Evolutionary conservation across 495 filamentous ascomycete species (phyloP), one percentile per base, ranked within the genome.

Genomic region (Aspergillus campestris): DNA sequence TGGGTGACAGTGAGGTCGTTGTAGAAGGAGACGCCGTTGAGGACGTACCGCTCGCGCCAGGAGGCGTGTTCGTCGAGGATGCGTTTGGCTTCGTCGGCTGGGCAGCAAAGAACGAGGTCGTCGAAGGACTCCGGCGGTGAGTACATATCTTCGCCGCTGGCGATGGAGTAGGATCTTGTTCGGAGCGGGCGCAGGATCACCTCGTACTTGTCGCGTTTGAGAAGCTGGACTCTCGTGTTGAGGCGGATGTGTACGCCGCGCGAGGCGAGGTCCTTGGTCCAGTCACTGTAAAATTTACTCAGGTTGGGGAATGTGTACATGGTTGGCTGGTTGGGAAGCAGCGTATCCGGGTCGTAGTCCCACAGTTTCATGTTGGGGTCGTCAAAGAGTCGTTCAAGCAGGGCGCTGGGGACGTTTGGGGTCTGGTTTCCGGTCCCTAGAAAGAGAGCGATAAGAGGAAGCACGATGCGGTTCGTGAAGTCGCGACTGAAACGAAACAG

Each of bases 1-100:
- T 94, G 86, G 18, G 87, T 92, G 57, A 92, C 78, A 24, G 87
- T 94, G 50, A 91, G 78, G 59, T 94, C 86, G 68, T 89, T 79
- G 60, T 73, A 86, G 62, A 89, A 90, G 45, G 77, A 80, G n/a
- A 83, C 83, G 33, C 80, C 79, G 31, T 82, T 80, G 1, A 91
- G 77, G 31, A 91, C 80, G 18, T 67, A 77, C 28, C 64, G 73
- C 56, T 91, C 86, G 34, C 70, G 71, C 70, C 75, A 77, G 24
- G 75, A 79, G 24, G 83, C 72, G 28, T 80, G 77, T 32, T 68
- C 63, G 44, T 72, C 77, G 4, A 90, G 74, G 1, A 91, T 69
- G 8, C 74, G 72, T 41, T 80, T 77, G 7, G 86, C 80, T 31
- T 82, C 83, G 53, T 94, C 87, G 8, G 87, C 85, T 8, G 69